Evolutionary conservation across 768 basidiomycete genomes (phyloP).

Genomic region (Lactarius trivialis): DNA sequence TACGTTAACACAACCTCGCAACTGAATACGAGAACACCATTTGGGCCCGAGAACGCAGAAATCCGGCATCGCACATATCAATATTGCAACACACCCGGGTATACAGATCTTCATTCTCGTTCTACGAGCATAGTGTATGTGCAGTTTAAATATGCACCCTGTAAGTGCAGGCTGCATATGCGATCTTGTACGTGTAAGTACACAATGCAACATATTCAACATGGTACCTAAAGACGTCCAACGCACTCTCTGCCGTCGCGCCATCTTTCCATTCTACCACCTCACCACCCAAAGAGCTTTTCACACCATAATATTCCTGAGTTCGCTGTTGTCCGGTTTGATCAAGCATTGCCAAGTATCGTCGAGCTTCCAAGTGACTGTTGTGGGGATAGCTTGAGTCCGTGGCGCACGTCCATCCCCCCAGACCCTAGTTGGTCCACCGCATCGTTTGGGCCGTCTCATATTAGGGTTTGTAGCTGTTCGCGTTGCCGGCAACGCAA

Average conservation of each 20-base stretch:
- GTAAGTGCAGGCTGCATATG: too few species aligned
- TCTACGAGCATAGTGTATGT: not conserved
- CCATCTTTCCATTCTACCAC: too few species aligned
- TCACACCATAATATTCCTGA: not conserved
- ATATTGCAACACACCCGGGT: too few species aligned
- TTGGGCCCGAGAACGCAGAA: not conserved
- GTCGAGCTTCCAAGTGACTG: not conserved
- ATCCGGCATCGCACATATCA: too few species aligned
- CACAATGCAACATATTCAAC: not conserved
- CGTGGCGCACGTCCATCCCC: slow-evolving; percentile 15
- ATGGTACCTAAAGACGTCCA: not conserved
- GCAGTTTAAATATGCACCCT: not conserved
- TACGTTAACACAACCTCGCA: not conserved
- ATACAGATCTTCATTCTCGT: too few species aligned
- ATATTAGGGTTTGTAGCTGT: slow-evolving; percentile 32
- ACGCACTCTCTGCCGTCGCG: too few species aligned
- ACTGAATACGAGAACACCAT: not conserved
- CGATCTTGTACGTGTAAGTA: too few species aligned
- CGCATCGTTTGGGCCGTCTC: slow-evolving; percentile 29
- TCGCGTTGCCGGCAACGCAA: not conserved
- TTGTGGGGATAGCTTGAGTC: not conserved
- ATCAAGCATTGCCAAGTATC: not conserved
- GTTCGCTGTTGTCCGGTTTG: not conserved
- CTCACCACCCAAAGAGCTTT: not conserved
- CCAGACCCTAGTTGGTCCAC: slow-evolving; percentile 32